Conservation (phyloP, 2,329 filamentous ascomycete species). For the Incumbomyces lentus region DNA sequence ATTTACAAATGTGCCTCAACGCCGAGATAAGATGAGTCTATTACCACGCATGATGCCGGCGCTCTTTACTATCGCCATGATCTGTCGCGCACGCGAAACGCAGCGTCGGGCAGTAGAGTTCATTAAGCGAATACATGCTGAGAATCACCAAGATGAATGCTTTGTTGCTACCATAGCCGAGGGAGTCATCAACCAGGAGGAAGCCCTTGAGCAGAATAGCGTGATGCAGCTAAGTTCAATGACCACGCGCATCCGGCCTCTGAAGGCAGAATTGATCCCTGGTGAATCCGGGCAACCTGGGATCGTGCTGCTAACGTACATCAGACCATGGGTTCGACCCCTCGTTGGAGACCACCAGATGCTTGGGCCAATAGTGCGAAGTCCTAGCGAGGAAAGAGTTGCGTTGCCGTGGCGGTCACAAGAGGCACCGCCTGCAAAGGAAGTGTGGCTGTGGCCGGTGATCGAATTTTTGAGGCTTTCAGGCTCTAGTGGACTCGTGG, state of each 20-base stretch:
- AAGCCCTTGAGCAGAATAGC: conserved; percentile 3
- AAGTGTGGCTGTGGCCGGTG: conserved; percentile 3
- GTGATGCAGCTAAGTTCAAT: conserved; percentile 4
- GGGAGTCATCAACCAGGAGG: not conserved
- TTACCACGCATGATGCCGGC: conserved; percentile 6
- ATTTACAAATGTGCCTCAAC: not conserved
- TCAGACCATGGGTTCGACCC: conserved; percentile 4
- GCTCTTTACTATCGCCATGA: conserved; percentile 3
- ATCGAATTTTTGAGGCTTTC: conserved; percentile 6
- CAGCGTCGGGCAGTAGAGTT: not conserved
- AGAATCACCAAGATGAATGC: conserved; percentile 5
- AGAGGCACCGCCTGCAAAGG: conserved; percentile 3
- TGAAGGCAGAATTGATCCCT: conserved; percentile 5
- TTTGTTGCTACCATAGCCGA: conserved; percentile 4
- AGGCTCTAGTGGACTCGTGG: conserved; percentile 6
- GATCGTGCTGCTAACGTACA: conserved; percentile 4
- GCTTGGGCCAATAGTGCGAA: conserved; percentile 1
- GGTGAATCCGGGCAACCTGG: not conserved
- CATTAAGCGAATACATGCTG: conserved; percentile 5
- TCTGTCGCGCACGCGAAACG: conserved; percentile 1
- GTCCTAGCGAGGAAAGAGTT: not conserved
- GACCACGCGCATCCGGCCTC: conserved; percentile 2
- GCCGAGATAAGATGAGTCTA: not conserved
- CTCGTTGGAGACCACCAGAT: not conserved
- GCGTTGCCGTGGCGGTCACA: conserved; percentile 3